Evolutionary conservation across 495 filamentous ascomycete genomes (phyloP).

Genomic region (Cercophora scortea): DNA sequence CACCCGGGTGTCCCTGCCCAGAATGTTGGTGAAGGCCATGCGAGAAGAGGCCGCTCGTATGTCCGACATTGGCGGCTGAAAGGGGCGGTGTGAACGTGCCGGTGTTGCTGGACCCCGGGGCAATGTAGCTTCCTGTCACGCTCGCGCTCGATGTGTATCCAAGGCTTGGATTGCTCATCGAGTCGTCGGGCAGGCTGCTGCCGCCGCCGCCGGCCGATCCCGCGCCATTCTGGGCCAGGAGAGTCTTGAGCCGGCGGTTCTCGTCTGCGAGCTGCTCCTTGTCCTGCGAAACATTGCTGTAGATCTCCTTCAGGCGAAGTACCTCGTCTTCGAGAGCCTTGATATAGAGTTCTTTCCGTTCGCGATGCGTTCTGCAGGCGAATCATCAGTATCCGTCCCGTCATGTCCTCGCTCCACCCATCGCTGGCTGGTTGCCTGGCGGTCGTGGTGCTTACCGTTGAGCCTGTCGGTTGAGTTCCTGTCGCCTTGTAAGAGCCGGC

Average conservation of each 20-base stretch:
- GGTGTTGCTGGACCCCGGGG: conserved; percentile 30
- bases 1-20: conserved; percentile 6
- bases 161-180: conserved; percentile 33
- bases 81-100: conserved; percentile 36
- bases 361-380: conserved; percentile 69
- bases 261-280: conserved; percentile 62
- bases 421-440: too few relatives aligned
- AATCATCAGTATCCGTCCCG: not conserved
- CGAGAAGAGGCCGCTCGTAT: conserved; percentile 18
- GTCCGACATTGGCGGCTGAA: conserved; percentile 22
- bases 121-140: conserved; percentile 44
- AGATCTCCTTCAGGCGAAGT: conserved; percentile 59
- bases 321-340: conserved; percentile 88
- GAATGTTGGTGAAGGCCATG: conserved; percentile 21
- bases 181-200: conserved; percentile 37
- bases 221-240: conserved; percentile 61
- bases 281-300: conserved; percentile 52
- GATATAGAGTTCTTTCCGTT: conserved; percentile 94
- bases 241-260: conserved; percentile 66
- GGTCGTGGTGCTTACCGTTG: conserved; percentile 62
- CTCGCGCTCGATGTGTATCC: conserved; percentile 48
- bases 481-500: conserved; percentile 83
- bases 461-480: conserved; percentile 92
- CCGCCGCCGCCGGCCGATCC: conserved; percentile 21
- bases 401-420: not conserved